These are phyloP conservation scores for Chlorella sp. DNA, from an alignment of 139 green algal genomes.

Conservation along the genomic window DNA sequence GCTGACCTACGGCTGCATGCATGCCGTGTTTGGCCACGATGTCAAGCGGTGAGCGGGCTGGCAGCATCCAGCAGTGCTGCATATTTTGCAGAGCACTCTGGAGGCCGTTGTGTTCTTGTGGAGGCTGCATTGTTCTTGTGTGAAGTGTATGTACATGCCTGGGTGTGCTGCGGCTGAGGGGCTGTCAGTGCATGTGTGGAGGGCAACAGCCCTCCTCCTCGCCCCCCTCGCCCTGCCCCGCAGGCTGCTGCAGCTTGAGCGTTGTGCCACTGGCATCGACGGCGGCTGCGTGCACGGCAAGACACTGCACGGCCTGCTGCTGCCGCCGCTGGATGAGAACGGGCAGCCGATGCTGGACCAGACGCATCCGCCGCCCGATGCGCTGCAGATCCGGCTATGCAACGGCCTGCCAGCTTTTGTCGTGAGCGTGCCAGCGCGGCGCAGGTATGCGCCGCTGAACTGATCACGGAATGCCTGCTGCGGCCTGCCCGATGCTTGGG, in stretches of 20 bases:
- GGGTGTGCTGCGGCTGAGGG: no score
- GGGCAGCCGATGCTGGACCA: neutral
- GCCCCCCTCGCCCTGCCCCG: neutral
- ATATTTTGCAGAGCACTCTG: no score
- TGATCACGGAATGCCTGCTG: no score
- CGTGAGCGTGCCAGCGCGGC: neutral
- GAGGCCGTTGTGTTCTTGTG: no score
- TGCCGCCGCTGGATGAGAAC: conserved; percentile 36
- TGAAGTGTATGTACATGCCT: no score
- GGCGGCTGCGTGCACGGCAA: conserved; percentile 81
- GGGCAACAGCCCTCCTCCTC: no score
- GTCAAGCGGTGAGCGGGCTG: conserved; percentile 19
- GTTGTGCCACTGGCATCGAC: conserved; percentile 76
- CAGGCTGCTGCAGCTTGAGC: conserved; percentile 61
- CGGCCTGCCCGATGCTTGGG: no score
- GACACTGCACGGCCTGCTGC: conserved; percentile 66
- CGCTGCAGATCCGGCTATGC: conserved; percentile 11
- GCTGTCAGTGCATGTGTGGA: no score
- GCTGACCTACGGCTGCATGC: no score
- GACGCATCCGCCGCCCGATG: neutral
- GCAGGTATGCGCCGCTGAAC: neutral
- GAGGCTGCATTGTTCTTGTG: no score
- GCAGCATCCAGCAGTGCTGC: no score
- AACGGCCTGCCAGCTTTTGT: conserved; percentile 9
- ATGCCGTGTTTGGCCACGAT: conserved; percentile 74